These are phyloP conservation scores for Mortierella sp. DNA, from an alignment of 371 early-diverging fungal genomes.

Conservation along the genomic window DNA sequence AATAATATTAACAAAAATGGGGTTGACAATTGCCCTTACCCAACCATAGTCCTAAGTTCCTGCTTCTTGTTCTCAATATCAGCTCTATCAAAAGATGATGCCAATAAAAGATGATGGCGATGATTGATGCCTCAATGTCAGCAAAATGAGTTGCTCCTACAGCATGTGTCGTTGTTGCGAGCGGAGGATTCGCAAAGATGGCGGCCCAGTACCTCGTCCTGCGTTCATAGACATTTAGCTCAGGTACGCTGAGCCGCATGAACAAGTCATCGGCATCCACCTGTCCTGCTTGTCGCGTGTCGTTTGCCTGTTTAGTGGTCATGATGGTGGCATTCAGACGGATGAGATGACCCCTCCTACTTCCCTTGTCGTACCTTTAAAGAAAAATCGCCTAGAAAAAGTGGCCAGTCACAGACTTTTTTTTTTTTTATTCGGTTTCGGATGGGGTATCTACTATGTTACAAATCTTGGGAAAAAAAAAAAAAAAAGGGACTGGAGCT, in stretches of 20 bases:
- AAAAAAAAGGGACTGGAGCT: too few species aligned
- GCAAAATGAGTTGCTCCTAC: neutral
- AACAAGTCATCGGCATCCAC: constrained; percentile 61
- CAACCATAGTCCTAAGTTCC: constrained; percentile 87
- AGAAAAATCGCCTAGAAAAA: too few species aligned
- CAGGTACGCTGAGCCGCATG: constrained; percentile 57
- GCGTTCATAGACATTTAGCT: constrained; percentile 56
- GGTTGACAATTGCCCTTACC: too few species aligned
- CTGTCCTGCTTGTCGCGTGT: constrained; percentile 4
- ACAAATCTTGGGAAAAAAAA: too few species aligned
- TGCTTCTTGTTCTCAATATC: constrained; percentile 84
- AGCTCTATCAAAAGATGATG: constrained; percentile 48
- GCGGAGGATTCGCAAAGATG: neutral
- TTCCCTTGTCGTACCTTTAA: too few species aligned
- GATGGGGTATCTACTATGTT: neutral
- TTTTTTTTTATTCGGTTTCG: neutral
- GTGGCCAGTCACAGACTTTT: too few species aligned
- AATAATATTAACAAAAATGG: neutral
- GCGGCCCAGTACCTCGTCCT: constrained; percentile 54
- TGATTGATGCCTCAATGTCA: neutral
- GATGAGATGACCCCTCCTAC: too few species aligned
- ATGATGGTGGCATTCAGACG: constrained; percentile 1
- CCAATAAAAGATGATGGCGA: neutral
- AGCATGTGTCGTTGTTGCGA: neutral
- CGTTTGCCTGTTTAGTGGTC: constrained; percentile 12